Percentiles rank a stretch among this genome's conserved stretches.
Evolutionary conservation across 163 green algal species (phyloP).

Genomic region (Scenedesmus sp.): DNA sequence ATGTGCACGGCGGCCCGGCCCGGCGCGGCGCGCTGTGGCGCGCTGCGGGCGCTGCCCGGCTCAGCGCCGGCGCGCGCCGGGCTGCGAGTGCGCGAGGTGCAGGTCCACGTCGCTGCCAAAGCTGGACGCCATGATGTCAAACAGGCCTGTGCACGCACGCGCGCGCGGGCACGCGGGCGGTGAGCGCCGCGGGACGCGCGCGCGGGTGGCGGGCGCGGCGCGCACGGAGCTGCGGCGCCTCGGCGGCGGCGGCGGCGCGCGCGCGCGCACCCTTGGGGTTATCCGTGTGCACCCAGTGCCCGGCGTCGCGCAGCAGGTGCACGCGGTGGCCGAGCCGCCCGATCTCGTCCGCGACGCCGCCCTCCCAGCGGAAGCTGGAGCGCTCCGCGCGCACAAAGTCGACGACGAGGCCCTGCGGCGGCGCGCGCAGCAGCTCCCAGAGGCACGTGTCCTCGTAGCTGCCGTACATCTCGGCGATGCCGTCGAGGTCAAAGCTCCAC

Average conservation of each 20-base stretch:
- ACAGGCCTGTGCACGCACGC: slow-evolving; percentile 57
- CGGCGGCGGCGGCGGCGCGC: too few relatives aligned
- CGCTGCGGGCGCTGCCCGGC: too few relatives aligned
- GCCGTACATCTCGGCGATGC: slow-evolving; percentile 64
- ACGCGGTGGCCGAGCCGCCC: slow-evolving; percentile 77
- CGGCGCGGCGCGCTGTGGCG: too few relatives aligned
- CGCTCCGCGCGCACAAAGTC: slow-evolving; percentile 93
- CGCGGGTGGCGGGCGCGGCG: too few relatives aligned
- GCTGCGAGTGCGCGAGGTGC: slow-evolving; percentile 44
- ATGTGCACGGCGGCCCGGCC: too few relatives aligned
- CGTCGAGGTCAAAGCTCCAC: slow-evolving; percentile 88
- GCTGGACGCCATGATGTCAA: slow-evolving; percentile 71
- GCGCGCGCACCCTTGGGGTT: too few relatives aligned
- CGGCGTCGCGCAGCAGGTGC: slow-evolving; percentile 79
- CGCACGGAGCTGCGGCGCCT: too few relatives aligned
- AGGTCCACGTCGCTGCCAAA: slow-evolving; percentile 61
- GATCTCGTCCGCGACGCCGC: slow-evolving; percentile 72
- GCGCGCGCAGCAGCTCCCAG: slow-evolving; percentile 80
- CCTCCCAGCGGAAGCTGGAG: slow-evolving; percentile 86
- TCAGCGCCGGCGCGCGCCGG: slow-evolving; percentile 14
- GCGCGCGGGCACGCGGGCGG: too few relatives aligned
- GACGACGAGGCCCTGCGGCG: slow-evolving; percentile 78
- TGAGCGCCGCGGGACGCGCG: too few relatives aligned
- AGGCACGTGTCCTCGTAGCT: slow-evolving; percentile 86
- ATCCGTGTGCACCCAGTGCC: slow-evolving; percentile 96